Evolutionary conservation across 805 yeast species (phyloP).

Genomic region (Ogataea henricii): DNA sequence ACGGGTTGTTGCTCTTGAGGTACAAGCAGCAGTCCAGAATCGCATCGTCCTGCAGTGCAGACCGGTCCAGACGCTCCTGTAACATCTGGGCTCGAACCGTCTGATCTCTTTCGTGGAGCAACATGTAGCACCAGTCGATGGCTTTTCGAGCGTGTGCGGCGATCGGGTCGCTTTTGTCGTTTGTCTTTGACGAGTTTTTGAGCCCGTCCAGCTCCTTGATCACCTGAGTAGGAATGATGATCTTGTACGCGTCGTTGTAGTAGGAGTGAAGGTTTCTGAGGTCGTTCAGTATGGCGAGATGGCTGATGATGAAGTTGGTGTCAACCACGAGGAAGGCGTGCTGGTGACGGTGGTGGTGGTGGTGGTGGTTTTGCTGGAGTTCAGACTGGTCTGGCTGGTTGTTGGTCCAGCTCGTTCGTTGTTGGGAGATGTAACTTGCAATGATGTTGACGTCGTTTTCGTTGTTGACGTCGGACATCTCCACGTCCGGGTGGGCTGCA

Average conservation of each 20-base stretch:
- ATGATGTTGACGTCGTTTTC: conserved; percentile 19
- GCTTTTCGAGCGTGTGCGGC: conserved; percentile 63
- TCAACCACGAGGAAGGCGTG: conserved; percentile 59
- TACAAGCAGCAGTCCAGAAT: conserved; percentile 83
- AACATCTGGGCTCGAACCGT: conserved; percentile 66
- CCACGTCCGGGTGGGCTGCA: conserved; percentile 14
- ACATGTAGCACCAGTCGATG: conserved; percentile 71
- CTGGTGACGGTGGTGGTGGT: too few species aligned
- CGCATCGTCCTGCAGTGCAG: conserved; percentile 68
- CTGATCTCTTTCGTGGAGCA: conserved; percentile 52
- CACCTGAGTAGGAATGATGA: conserved; percentile 72
- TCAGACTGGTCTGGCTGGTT: not conserved
- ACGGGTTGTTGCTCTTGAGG: conserved; percentile 43
- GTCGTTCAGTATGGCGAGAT: conserved; percentile 58
- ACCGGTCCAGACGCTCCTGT: conserved; percentile 50
- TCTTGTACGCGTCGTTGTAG: conserved; percentile 43
- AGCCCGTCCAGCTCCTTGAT: conserved; percentile 82
- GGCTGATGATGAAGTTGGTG: conserved; percentile 79
- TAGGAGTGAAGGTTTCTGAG: conserved; percentile 42
- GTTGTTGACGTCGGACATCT: conserved; percentile 22
- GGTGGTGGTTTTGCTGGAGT: not conserved
- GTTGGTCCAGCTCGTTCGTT: conserved; percentile 1
- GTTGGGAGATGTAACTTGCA: conserved; percentile 12
- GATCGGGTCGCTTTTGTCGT: conserved; percentile 16
- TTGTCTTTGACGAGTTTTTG: conserved; percentile 44